A percentile compares a stretch with the other conserved stretches of the same genome.
Conservation (phyloP, 176 grass and related monocot genomes). For the Oryza punctata region DNA sequence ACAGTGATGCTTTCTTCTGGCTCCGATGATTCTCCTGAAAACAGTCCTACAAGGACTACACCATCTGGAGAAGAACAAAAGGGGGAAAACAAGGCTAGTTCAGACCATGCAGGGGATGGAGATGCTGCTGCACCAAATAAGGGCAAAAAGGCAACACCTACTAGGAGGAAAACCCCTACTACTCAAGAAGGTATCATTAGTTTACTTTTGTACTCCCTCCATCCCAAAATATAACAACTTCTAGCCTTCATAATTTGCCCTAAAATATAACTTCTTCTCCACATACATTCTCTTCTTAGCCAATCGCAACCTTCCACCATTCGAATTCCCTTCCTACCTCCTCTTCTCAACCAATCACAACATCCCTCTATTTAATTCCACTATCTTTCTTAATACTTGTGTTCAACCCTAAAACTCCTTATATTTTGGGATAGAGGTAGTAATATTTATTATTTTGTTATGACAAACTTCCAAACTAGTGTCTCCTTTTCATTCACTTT, state of each 20-base stretch:
- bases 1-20: slow-evolving; percentile 65
- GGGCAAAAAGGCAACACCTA: slow-evolving; percentile 27
- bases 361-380: too few relatives aligned
- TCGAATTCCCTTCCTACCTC: too few relatives aligned
- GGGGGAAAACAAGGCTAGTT: slow-evolving; percentile 24
- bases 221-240: too few relatives aligned
- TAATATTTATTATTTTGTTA: slow-evolving; percentile 5
- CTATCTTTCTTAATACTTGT: too few relatives aligned
- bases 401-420: too few relatives aligned
- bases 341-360: too few relatives aligned
- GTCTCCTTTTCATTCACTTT: not conserved
- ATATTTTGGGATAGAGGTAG: too few relatives aligned
- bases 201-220: not conserved
- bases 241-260: too few relatives aligned
- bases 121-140: slow-evolving; percentile 38
- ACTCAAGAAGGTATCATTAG: slow-evolving; percentile 46
- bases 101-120: slow-evolving; percentile 38
- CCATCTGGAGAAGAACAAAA: slow-evolving; percentile 34
- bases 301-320: too few relatives aligned
- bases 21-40: slow-evolving; percentile 64
- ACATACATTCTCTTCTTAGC: too few relatives aligned
- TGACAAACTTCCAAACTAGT: slow-evolving; percentile 21
- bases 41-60: slow-evolving; percentile 44
- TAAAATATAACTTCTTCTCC: too few relatives aligned
- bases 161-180: slow-evolving; percentile 33